Conservation (phyloP, 768 basidiomycete genomes). For the Russula foetens region DNA sequence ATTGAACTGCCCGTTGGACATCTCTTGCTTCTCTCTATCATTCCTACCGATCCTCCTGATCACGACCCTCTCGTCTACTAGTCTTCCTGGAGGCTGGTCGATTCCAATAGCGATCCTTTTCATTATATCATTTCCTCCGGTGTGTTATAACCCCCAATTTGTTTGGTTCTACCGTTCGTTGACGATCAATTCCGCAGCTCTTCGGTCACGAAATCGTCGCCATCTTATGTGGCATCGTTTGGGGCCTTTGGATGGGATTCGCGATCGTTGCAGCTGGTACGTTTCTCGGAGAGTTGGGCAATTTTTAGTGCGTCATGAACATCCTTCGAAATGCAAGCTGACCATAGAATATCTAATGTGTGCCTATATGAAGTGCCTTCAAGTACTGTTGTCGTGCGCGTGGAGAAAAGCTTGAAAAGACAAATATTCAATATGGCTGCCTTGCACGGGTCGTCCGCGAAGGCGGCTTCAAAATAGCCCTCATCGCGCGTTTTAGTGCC, state of each 20-base stretch:
- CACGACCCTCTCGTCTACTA: conserved; percentile 21
- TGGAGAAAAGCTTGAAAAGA: conserved; percentile 56
- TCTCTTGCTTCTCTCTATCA: conserved; percentile 6
- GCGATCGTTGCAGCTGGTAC: conserved; percentile 81
- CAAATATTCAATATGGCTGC: conserved; percentile 39
- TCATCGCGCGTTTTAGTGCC: conserved; percentile 69
- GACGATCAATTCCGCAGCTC: conserved; percentile 36
- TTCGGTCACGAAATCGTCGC: conserved; percentile 93
- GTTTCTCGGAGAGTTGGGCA: conserved; percentile 78
- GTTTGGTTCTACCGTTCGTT: neutral
- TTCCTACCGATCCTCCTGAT: neutral
- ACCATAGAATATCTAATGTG: neutral
- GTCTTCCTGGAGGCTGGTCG: conserved; percentile 54
- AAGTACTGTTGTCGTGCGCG: conserved; percentile 68
- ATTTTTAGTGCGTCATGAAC: conserved; percentile 59
- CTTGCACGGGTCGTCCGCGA: conserved; percentile 60
- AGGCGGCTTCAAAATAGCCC: conserved; percentile 80
- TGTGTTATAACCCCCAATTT: conserved; percentile 26
- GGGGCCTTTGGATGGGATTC: conserved; percentile 84
- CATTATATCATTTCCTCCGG: conserved; percentile 81
- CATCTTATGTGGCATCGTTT: conserved; percentile 81
- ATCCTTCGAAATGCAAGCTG: neutral
- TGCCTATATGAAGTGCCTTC: conserved; percentile 52
- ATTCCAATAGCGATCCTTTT: conserved; percentile 79
- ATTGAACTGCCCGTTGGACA: too few relatives aligned